These are phyloP conservation scores for Emericellopsis cladophorae DNA, from an alignment of 2,329 filamentous ascomycete genomes.

Conservation along the genomic window DNA sequence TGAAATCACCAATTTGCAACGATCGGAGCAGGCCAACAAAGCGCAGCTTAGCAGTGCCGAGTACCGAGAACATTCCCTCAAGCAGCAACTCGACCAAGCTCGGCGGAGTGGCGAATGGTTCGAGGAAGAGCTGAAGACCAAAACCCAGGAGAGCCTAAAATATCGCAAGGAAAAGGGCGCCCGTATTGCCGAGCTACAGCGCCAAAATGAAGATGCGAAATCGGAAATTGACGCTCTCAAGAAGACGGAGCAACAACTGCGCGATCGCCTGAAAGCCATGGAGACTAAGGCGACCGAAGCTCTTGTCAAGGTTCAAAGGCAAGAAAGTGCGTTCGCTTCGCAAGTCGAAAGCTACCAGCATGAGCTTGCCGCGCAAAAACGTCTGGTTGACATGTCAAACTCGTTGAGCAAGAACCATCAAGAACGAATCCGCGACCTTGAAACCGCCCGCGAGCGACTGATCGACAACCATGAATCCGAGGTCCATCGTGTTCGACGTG, in stretches of 20 bases:
- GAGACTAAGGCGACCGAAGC: slow-evolving; percentile 81
- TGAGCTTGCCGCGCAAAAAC: slow-evolving; percentile 68
- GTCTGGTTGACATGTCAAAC: slow-evolving; percentile 72
- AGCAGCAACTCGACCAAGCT: slow-evolving; percentile 81
- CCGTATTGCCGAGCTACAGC: slow-evolving; percentile 77
- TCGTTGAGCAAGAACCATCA: slow-evolving; percentile 63
- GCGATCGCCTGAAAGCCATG: slow-evolving; percentile 69
- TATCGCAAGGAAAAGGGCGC: slow-evolving; percentile 91
- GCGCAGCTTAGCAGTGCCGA: slow-evolving; percentile 70
- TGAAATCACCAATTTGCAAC: slow-evolving; percentile 70
- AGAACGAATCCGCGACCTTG: slow-evolving; percentile 57
- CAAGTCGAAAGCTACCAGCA: slow-evolving; percentile 79
- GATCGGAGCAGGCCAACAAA: slow-evolving; percentile 71
- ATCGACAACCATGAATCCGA: slow-evolving; percentile 55
- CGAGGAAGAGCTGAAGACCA: slow-evolving; percentile 81
- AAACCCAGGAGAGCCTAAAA: slow-evolving; percentile 74
- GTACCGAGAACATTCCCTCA: slow-evolving; percentile 79
- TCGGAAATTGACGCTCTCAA: slow-evolving; percentile 66
- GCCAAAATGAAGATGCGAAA: slow-evolving; percentile 73
- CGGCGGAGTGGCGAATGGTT: slow-evolving; percentile 91
- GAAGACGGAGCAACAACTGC: slow-evolving; percentile 67
- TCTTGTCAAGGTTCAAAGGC: slow-evolving; percentile 67
- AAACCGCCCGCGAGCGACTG: slow-evolving; percentile 44
- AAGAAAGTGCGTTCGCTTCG: slow-evolving; percentile 71
- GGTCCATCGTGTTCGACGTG: slow-evolving; percentile 39